Evolutionary conservation across 1,284 basidiomycete species (phyloP).

Genomic region (Irpex sp.): DNA sequence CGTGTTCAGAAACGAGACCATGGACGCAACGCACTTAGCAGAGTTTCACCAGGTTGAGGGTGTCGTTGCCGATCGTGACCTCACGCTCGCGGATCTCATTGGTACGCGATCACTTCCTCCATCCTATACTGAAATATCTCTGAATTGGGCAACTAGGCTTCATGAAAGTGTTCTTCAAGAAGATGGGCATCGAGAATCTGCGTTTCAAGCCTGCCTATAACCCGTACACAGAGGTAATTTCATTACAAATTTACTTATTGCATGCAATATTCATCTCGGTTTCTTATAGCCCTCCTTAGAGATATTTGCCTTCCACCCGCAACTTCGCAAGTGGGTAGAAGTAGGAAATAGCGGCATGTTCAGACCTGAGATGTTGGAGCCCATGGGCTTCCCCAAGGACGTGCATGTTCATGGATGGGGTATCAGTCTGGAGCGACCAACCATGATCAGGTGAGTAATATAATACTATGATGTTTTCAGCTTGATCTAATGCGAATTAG

Average conservation of each 20-base stretch:
- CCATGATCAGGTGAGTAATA: constrained; percentile 88
- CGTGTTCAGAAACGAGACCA: constrained; percentile 98
- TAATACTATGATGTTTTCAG: neutral
- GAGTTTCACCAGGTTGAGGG: constrained; percentile 99
- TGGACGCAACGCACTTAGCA: constrained; percentile 98
- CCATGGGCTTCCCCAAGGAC: constrained; percentile 98
- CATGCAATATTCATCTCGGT: neutral
- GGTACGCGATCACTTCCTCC: constrained; percentile 44
- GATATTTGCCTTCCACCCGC: constrained; percentile 98
- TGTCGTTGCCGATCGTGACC: constrained; percentile 91
- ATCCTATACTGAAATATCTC: neutral
- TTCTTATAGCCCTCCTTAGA: constrained; percentile 86
- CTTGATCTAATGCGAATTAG: constrained; percentile 31
- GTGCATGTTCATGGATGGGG: constrained; percentile 99
- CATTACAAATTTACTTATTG: constrained; percentile 1
- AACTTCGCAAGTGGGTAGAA: constrained; percentile 95
- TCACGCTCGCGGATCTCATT: constrained; percentile 97
- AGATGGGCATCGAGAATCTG: constrained; percentile 94
- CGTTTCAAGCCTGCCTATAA: constrained; percentile 99
- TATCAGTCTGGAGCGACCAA: constrained; percentile 93
- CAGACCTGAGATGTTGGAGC: constrained; percentile 98
- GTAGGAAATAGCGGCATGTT: constrained; percentile 98
- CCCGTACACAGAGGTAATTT: constrained; percentile 87
- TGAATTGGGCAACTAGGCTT: constrained; percentile 57
- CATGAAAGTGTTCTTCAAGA: constrained; percentile 97